Evolutionary conservation across 192 early-diverging fungal species (phyloP).

Genomic region (Coemansia sp.): DNA sequence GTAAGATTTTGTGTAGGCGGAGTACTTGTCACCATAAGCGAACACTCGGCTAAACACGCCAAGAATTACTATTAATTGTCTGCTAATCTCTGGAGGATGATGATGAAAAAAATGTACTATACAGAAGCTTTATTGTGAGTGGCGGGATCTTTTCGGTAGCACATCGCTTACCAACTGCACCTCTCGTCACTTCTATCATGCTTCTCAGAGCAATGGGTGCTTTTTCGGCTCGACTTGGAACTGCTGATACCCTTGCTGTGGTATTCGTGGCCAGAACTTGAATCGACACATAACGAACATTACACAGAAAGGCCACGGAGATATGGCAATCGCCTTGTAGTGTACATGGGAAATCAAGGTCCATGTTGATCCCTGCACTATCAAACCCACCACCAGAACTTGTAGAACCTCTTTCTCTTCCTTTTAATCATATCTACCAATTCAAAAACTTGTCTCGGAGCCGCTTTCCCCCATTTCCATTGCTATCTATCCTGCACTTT

Average conservation of each 20-base stretch:
- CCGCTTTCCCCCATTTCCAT: too few species aligned
- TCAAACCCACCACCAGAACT: not conserved
- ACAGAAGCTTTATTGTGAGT: conserved; percentile 37
- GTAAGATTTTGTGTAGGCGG: not conserved
- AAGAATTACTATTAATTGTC: not conserved
- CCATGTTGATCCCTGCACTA: not conserved
- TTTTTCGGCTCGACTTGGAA: not conserved
- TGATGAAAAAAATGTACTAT: conserved; percentile 12
- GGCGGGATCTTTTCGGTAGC: not conserved
- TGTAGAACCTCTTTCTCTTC: not conserved
- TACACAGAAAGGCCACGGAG: not conserved
- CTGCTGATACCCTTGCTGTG: not conserved
- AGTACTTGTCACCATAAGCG: not conserved
- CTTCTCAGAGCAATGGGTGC: conserved; percentile 23
- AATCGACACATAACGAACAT: not conserved
- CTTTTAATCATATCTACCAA: not conserved
- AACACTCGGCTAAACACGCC: not conserved
- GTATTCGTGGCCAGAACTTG: not conserved
- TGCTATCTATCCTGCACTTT: too few species aligned
- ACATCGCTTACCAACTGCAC: not conserved
- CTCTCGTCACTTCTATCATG: conserved; percentile 27
- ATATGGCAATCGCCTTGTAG: not conserved
- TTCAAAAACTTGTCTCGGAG: too few species aligned
- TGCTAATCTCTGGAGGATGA: not conserved
- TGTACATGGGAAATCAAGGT: not conserved